Evolutionary conservation across 2,329 filamentous ascomycete genomes (phyloP), one percentile per base, ranked within the genome.

Genomic region (Neofusicoccum ribis): DNA sequence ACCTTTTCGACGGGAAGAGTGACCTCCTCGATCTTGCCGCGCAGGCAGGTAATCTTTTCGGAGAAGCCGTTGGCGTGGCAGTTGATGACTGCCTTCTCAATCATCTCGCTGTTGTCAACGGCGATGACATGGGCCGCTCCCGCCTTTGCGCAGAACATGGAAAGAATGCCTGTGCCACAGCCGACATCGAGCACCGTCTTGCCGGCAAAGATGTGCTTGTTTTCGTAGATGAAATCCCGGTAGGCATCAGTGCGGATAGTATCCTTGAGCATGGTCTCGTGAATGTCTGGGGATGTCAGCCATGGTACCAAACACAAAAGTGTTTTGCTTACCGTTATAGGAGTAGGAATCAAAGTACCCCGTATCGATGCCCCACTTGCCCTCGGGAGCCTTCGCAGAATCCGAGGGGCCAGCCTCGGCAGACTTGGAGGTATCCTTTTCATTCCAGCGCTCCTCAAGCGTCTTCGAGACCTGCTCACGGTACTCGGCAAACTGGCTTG

Each of bases 221-320:
- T 92, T 70, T 89, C 87, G 80, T 97, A 97, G 72, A 97, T 93
- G 76, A 97, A 97, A 79, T 98, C 93, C 51, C 93, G 88, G 79
- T 98, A 98, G 3, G 92, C 90, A 72, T 97, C 91, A 11, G 93
- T 98, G 60, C 93, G 90, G 46, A 97, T 85, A 0, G 86, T 84
- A 73, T 98, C 93, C 76, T 97, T 96, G 68, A 98, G 85, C 93
- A 98, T 98, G 7, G 91, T 93, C 75, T 97, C 92, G 76, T 98
- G 93, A 64, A 98, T 97, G 65, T 92, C 91, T 91, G 74, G 68
- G 70, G 70, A 56, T 8, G 31, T 51, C 11, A 60, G 9, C 36
- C n/a, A n/a, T n/a, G n/a, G n/a, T n/a, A n/a, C n/a, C n/a, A n/a
- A n/a, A n/a, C n/a, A n/a, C n/a, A n/a, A n/a, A n/a, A n/a, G n/a